Conservation (phyloP, 106 monocot genomes). For the Chionographis japonica region DNA sequence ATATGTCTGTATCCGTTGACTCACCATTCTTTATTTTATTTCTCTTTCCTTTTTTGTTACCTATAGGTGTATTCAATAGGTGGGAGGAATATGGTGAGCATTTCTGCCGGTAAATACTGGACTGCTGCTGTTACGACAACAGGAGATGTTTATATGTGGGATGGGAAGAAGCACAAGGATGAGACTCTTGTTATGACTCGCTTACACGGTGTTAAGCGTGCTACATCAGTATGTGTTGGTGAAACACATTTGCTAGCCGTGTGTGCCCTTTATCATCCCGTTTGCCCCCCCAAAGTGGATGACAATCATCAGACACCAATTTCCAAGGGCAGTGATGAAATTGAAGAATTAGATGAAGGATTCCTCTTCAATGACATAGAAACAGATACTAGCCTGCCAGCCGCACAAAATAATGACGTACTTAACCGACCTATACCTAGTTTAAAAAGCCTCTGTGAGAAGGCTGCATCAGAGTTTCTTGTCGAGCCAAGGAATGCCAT, state of each 20-base stretch:
- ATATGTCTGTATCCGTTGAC: not conserved
- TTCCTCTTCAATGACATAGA: conserved; percentile 43
- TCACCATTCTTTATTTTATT: not conserved
- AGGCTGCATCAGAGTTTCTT: conserved; percentile 67
- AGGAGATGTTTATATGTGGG: conserved; percentile 93
- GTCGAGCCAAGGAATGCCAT: conserved; percentile 85
- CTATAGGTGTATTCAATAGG: conserved; percentile 63
- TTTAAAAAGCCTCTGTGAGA: conserved; percentile 93
- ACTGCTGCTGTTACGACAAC: conserved; percentile 72
- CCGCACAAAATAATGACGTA: conserved; percentile 15
- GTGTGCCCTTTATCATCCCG: conserved; percentile 78
- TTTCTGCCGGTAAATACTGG: conserved; percentile 95
- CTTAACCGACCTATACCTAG: conserved; percentile 36
- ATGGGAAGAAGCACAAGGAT: conserved; percentile 75
- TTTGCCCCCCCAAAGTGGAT: conserved; percentile 20
- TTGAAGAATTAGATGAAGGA: conserved; percentile 77
- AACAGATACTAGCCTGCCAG: conserved; percentile 13
- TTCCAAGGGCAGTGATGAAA: conserved; percentile 22
- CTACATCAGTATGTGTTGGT: conserved; percentile 87
- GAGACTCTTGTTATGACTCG: conserved; percentile 56
- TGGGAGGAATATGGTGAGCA: conserved; percentile 64
- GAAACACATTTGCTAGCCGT: conserved; percentile 89
- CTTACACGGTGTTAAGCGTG: conserved; percentile 76
- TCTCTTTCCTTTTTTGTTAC: not conserved
- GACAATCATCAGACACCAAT: conserved; percentile 10